Evolutionary conservation across 2,329 filamentous ascomycete species (phyloP).

Genomic region (Penicillium brevicompactum): DNA sequence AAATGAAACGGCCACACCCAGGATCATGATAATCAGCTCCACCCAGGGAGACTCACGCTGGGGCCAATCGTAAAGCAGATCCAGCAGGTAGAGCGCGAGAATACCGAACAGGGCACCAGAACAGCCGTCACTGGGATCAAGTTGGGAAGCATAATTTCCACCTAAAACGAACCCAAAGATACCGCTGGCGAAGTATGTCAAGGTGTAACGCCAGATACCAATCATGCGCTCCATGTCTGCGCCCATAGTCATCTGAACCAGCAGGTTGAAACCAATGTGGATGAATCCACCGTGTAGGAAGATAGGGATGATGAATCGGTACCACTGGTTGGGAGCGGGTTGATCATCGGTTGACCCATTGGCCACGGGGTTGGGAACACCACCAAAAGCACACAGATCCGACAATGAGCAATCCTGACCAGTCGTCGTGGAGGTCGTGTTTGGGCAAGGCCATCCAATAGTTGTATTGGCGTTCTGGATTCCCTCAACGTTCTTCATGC

Average conservation of each 20-base stretch:
- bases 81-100: constrained; percentile 82
- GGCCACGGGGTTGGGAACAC: constrained; percentile 66
- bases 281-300: constrained; percentile 93
- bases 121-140: constrained; percentile 81
- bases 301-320: constrained; percentile 90
- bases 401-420: constrained; percentile 66
- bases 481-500: constrained; percentile 75
- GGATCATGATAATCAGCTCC: constrained; percentile 81
- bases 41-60: constrained; percentile 74
- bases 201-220: constrained; percentile 79
- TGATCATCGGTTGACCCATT: constrained; percentile 55
- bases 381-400: constrained; percentile 80
- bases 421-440: constrained; percentile 64
- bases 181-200: constrained; percentile 87
- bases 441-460: constrained; percentile 75
- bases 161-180: constrained; percentile 97
- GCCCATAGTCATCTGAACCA: constrained; percentile 85
- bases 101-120: constrained; percentile 91
- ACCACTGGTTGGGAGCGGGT: constrained; percentile 88
- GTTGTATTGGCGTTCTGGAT: constrained; percentile 40
- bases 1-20: constrained; percentile 88
- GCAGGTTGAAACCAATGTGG: constrained; percentile 93
- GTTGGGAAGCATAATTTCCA: constrained; percentile 84
- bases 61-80: constrained; percentile 90
- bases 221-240: constrained; percentile 92